Percentiles rank a stretch among this genome's conserved stretches.
Evolutionary conservation across 108 stramenopile genomes (phyloP).

Genomic region (Cylindrotheca fusiformis): DNA sequence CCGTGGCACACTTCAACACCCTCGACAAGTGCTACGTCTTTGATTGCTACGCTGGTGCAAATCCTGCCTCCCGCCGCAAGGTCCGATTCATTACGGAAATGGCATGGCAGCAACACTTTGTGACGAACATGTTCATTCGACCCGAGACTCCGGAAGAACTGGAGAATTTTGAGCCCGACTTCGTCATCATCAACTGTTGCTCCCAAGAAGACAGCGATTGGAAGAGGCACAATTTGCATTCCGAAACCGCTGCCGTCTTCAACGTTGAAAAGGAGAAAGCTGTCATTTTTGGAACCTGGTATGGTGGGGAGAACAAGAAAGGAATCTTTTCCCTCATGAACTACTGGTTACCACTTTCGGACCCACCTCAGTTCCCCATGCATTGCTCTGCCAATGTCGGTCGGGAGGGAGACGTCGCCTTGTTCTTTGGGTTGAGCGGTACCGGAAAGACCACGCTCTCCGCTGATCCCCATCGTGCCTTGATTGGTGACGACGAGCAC

Average conservation of each 20-base stretch:
- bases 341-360: slow-evolving; percentile 92
- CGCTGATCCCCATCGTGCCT: slow-evolving; percentile 91
- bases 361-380: slow-evolving; percentile 90
- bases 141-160: slow-evolving; percentile 69
- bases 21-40: slow-evolving; percentile 89
- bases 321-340: slow-evolving; percentile 99
- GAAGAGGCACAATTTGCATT: slow-evolving; percentile 87
- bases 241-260: slow-evolving; percentile 95
- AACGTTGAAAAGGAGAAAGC: slow-evolving; percentile 93
- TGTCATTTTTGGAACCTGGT: slow-evolving; percentile 96
- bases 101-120: slow-evolving; percentile 94
- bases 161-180: slow-evolving; percentile 90
- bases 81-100: slow-evolving; percentile 96
- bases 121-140: slow-evolving; percentile 97
- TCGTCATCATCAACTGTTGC: slow-evolving; percentile 97
- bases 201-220: slow-evolving; percentile 86
- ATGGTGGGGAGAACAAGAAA: slow-evolving; percentile 99
- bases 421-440: slow-evolving; percentile 95
- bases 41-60: slow-evolving; percentile 93
- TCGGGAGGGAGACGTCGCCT: slow-evolving; percentile 83
- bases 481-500: slow-evolving; percentile 97
- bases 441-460: slow-evolving; percentile 97
- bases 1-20: slow-evolving; percentile 87
- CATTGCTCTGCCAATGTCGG: slow-evolving; percentile 98
- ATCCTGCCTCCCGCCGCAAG: slow-evolving; percentile 81